Base-by-base conservation (phyloP, 176 grass and related monocot genomes). In the Oryza punctata region DNA sequence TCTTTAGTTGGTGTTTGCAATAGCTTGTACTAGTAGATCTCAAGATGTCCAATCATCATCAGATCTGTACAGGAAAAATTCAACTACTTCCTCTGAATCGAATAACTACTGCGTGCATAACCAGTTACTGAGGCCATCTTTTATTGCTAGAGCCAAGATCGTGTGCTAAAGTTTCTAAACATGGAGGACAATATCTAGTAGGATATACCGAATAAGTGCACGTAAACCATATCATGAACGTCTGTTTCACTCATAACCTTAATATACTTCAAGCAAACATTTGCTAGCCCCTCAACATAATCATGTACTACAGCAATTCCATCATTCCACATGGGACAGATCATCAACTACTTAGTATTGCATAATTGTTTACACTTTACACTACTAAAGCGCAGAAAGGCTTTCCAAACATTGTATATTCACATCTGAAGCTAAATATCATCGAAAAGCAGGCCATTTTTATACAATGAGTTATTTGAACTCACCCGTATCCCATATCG, bases 401-500 rank as follows among this genome's bases (percentile, higher is more conserved):
- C 44, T 40, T 52, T 73, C 23, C 28, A 41, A 15, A 33, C 2
- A 19, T 67, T 44, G 19, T 26, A 10, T 25, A 41, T 60, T 75
- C 35, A 24, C 33, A 68, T 18, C 33, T 5, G 63, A 1, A 87
- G 29, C 3, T 61, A 87, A 38, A 74, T 30, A 67, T 37, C 26
- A 12, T 80, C 24, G 54, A 43, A 50, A 74, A 43, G 18, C 32
- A 45, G 27, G 66, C 7, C 7, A 10, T 14, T 63, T 10, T 35
- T 75, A 35, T 38, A 35, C 81, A 67, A 75, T 12, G 7, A 45
- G 49, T 35, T 28, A 14, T n/a, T n/a, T 69, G 12, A 82, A 38
- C 84, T 96, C 63, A 96, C 96, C 96, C 54, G 93, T 99, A 81
- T 99, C 96, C 96, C 96, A 96, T 87, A 99, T 96, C 25, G 93